phyloP scores from a whole-genome alignment of 441 rosid genomes.

The Populus hybrid region DNA sequence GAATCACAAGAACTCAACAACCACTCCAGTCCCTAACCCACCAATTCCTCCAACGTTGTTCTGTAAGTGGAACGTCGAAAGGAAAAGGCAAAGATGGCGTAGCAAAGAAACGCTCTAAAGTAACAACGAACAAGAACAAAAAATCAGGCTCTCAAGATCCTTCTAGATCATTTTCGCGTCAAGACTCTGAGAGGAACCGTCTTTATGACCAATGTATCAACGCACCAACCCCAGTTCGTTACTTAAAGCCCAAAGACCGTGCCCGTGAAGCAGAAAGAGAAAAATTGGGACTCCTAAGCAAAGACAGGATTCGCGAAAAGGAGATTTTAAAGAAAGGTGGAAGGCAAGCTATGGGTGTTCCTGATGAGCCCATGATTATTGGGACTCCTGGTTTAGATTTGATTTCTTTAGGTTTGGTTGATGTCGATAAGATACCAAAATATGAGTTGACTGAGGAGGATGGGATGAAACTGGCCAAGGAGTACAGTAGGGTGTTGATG shows the following conservation, averaged over 20 bases:
- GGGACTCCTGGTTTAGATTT: conserved; percentile 77
- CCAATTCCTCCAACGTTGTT: conserved; percentile 62
- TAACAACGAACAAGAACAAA: conserved; percentile 54
- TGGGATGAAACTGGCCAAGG: conserved; percentile 75
- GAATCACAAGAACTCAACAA: conserved; percentile 41
- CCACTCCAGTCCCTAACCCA: conserved; percentile 32
- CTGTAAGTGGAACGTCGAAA: conserved; percentile 75
- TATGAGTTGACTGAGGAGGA: conserved; percentile 77
- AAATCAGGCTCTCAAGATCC: conserved; percentile 22
- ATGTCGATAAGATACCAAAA: conserved; percentile 60
- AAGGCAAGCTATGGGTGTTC: conserved; percentile 52
- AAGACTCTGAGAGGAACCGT: conserved; percentile 39
- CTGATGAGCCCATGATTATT: conserved; percentile 58
- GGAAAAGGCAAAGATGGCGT: conserved; percentile 66
- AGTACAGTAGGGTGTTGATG: conserved; percentile 79
- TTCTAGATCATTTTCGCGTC: conserved; percentile 4
- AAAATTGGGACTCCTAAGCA: conserved; percentile 71
- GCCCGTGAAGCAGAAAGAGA: conserved; percentile 71
- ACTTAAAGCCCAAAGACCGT: conserved; percentile 48
- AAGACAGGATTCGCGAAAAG: conserved; percentile 59
- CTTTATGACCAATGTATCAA: conserved; percentile 64
- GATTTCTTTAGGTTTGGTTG: conserved; percentile 63
- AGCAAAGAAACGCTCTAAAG: conserved; percentile 54
- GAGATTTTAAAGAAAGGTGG: conserved; percentile 76
- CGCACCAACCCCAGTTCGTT: conserved; percentile 75